Base-by-base conservation (phyloP, 768 basidiomycete species). In the Naganishia randhawae region DNA sequence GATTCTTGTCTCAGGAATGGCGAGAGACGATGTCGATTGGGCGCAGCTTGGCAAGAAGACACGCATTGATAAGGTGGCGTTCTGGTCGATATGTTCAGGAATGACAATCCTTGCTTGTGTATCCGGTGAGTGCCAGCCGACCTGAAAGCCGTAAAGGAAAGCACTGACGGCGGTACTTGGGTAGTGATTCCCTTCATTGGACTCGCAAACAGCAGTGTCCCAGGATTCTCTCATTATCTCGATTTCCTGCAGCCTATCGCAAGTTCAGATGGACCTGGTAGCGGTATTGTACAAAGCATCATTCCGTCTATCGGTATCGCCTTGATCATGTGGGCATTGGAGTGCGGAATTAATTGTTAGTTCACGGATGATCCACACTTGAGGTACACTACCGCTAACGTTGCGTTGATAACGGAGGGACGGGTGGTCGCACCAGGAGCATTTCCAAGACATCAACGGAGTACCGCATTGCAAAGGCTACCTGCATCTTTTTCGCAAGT, bases 1-100 rank as follows among this genome's bases (percentile, higher is more conserved):
- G 6, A 81, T 88, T 75, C 80, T 88, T 39, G 90, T 92, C 27
- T 87, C 89, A 74, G 90, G 90, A 1, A 81, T 88, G 68, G 87
- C 89, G 16, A 90, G 89, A 77, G 89, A 91, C 73, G 90, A 91
- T 76, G 85, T 92, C 39, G 81, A 88, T 64, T 92, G 90, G 89
- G 86, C 87, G 67, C 86, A 89, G 29, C 80, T 91, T 55, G 88
- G 22, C 89, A 77, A 83, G 84, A 69, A 84, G 86, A 76, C 81
- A 84, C 42, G 83, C 81, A 76, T 76, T 25, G 4, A 39, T 22
- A 13, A 13, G 67, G 83, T 33, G 83, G 84, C 2, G 29, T 84
- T 88, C 71, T 89, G 89, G 87, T 78, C 82, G 19, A 80, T 87
- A 22, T 81, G 88, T 5, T 75, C 80, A 5, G 77, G 86, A 8